Conservation (phyloP, 2,329 filamentous ascomycete species). For the Lachnellula cervina region DNA sequence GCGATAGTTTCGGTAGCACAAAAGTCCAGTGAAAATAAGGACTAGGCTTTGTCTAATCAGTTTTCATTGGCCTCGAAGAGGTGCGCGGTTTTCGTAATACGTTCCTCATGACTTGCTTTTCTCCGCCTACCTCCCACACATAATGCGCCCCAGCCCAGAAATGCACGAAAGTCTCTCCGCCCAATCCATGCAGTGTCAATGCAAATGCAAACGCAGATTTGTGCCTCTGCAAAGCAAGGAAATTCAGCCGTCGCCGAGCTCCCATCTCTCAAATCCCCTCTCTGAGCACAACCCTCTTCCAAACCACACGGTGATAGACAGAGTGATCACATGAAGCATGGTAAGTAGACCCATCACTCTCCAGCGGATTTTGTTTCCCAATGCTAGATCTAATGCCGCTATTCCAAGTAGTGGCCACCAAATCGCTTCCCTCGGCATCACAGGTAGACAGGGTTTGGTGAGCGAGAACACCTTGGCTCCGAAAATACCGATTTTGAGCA, state of each 20-base stretch:
- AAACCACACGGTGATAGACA: slow-evolving; percentile 36
- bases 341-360: slow-evolving; percentile 39
- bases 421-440: slow-evolving; percentile 57
- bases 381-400: slow-evolving; percentile 60
- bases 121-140: neutral
- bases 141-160: neutral
- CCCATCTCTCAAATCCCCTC: slow-evolving; percentile 1
- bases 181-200: neutral
- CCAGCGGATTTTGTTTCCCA: slow-evolving; percentile 35
- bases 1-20: neutral
- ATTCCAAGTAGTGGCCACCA: slow-evolving; percentile 63
- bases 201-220: neutral
- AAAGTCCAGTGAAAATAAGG: no score
- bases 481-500: slow-evolving; percentile 58
- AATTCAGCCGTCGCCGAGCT: neutral
- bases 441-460: slow-evolving; percentile 66
- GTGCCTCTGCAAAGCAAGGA: neutral
- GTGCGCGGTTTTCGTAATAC: neutral
- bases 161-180: neutral
- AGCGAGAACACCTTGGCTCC: slow-evolving; percentile 63
- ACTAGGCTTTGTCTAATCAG: no score
- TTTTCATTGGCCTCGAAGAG: neutral
- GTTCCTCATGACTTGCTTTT: neutral
- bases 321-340: slow-evolving; percentile 41
- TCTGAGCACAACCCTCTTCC: slow-evolving; percentile 20